Percentiles rank a stretch among this genome's conserved stretches.
Evolutionary conservation across 805 yeast genomes (phyloP).

Genomic region (Kazachstania psychrophila): DNA sequence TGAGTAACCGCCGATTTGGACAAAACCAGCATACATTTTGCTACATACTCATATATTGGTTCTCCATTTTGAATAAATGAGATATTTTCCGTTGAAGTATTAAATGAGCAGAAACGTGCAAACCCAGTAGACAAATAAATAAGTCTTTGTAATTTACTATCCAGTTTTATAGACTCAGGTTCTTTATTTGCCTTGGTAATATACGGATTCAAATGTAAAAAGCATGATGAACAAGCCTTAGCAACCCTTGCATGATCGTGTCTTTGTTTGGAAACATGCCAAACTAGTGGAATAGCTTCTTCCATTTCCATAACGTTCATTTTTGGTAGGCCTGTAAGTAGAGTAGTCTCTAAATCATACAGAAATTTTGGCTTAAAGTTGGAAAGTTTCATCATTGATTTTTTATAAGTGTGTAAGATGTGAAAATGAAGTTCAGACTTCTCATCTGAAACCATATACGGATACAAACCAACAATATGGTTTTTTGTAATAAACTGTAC

Average conservation of each 20-base stretch:
- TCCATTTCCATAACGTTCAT: conserved; percentile 51
- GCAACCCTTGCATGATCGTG: conserved; percentile 42
- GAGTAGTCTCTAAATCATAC: conserved; percentile 38
- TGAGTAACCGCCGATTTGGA: conserved; percentile 32
- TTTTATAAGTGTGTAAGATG: conserved; percentile 45
- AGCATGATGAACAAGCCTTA: conserved; percentile 55
- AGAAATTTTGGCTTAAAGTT: conserved; percentile 45
- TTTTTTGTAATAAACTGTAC: conserved; percentile 51
- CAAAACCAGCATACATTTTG: conserved; percentile 50
- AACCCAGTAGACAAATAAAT: conserved; percentile 59
- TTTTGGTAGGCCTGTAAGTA: conserved; percentile 51
- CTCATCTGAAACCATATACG: conserved; percentile 47
- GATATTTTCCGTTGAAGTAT: conserved; percentile 33
- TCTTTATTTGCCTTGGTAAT: conserved; percentile 25
- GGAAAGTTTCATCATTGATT: conserved; percentile 36
- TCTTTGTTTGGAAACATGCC: conserved; percentile 43
- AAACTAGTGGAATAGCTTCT: conserved; percentile 65
- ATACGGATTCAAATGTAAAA: conserved; percentile 42
- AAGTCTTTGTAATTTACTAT: conserved; percentile 44
- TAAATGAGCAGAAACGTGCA: conserved; percentile 59
- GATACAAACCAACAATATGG: conserved; percentile 56
- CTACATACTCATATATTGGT: conserved; percentile 46
- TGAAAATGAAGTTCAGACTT: conserved; percentile 36
- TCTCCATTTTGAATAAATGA: conserved; percentile 35
- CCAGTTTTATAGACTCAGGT: conserved; percentile 21